Base-by-base conservation (phyloP, 1,284 basidiomycete genomes). In the Omphalotus olearius region DNA sequence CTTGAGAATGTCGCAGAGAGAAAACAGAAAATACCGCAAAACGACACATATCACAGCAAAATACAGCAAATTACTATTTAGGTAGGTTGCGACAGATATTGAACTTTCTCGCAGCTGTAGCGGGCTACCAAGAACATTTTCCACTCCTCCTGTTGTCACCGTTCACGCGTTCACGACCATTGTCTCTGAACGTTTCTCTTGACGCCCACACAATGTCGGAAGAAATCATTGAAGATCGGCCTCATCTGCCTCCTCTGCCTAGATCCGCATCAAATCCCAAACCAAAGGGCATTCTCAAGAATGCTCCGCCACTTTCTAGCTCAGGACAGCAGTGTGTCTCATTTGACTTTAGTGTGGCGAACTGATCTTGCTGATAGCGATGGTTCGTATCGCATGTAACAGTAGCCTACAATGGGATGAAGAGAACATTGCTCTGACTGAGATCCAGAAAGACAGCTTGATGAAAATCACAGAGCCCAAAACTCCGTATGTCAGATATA, bases 391-490 rank as follows among this genome's bases (percentile, higher is more conserved):
- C 55, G 14, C 51, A 25, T 37, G 35, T 48, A 45, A 9, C 53
- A 80, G 75, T 52, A 81, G 71, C 53, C 65, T 95, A 60, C 88
- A 90, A 63, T 96, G 93, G 93, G 93, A 96, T 64, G 93, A 96
- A 65, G 88, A 84, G 66, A 96, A 95, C 64, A 77, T 96, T 44
- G 90, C 91, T 25, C 69, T 91, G 61, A 95, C 92, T 0, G 93
- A 96, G 69, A 85, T 92, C 59, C 83, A 89, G 74, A 93, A 94
- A 69, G 92, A 95, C 63, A 93, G 90, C 60, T 74, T 92, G 64
- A 96, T 95, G 92, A 96, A 94, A 82, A 96, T 96, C 64, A 93
- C 90, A 3, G 93, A 96, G 65, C 93, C 93, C 47, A 96, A 96
- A 80, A 96, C 93, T n/a, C 93, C 93, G 0, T 96, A 88, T 69